Evolutionary conservation across 768 basidiomycete genomes (phyloP), one percentile per base, ranked within the genome.

Genomic region (Amanita subjunquillea): DNA sequence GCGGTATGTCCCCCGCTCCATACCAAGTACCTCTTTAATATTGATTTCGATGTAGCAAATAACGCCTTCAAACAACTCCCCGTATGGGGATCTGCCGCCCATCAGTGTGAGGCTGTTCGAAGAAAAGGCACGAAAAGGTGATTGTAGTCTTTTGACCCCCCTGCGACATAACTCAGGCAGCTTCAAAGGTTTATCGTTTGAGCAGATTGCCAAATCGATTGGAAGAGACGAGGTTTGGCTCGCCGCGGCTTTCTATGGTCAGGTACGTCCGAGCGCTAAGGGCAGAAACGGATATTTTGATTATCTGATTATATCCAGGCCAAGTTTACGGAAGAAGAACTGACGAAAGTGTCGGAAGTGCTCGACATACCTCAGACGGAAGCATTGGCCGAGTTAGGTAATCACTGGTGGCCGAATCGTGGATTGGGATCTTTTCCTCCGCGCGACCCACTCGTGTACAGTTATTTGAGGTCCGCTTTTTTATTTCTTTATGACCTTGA

Each of bases 191-290:
- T 57, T 83, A 55, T 81, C 82, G 12, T 91, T 90, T 56, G 85
- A 81, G 53, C 69, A 77, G 37, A 78, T 91, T 57, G 87, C 76
- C 9, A 70, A 81, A 54, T 72, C 70, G 6, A 75, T 91, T 50
- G 79, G 75, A 22, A 82, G 75, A 62, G 84, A 88, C 62, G 89
- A 91, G 60, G 74, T 91, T 23, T 91, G 87, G 86, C 74, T 90
- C 23, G 88, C 88, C 3, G 79, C 88, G 5, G 80, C 82, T 45
- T 87, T 91, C 66, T 89, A 88, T 58, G 88, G 83, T 6, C 88
- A 90, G 71, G 85, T 85, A 54, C 20, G 68, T 30, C 58, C 5
- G 9, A 25, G 3, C 5, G n/a, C 23, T 12, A 38, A 29, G 4
- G n/a, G 9, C n/a, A 7, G 9, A 39, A n/a, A 10, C 17, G 9